These are phyloP conservation scores for Neurospora sp. DNA, from an alignment of 495 filamentous ascomycete species.

Conservation along the genomic window DNA sequence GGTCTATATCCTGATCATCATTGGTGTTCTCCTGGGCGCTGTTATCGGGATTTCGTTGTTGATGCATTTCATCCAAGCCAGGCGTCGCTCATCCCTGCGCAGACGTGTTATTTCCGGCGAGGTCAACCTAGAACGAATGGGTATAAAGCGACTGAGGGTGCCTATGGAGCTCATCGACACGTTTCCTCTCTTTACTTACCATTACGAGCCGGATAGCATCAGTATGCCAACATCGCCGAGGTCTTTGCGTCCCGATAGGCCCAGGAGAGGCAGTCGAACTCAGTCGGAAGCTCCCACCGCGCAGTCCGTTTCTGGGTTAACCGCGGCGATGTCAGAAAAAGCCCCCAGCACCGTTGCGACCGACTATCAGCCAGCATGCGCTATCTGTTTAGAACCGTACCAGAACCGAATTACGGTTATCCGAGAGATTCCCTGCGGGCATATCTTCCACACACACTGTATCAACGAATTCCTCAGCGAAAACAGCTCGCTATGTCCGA, in stretches of 20 bases:
- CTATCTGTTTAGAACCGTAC: slow-evolving; percentile 81
- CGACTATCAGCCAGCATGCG: slow-evolving; percentile 62
- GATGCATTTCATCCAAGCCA: slow-evolving; percentile 66
- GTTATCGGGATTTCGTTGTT: slow-evolving; percentile 52
- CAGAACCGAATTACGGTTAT: slow-evolving; percentile 55
- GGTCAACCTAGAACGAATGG: slow-evolving; percentile 69
- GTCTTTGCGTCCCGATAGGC: not conserved
- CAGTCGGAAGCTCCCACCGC: not conserved
- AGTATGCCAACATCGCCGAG: slow-evolving; percentile 13
- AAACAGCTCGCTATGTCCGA: slow-evolving; percentile 69
- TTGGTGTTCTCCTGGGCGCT: slow-evolving; percentile 61
- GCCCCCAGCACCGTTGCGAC: slow-evolving; percentile 22
- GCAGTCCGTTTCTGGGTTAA: not conserved
- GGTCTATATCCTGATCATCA: slow-evolving; percentile 71
- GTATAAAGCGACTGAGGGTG: slow-evolving; percentile 64
- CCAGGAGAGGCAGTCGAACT: slow-evolving; percentile 4
- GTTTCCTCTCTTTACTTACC: slow-evolving; percentile 68
- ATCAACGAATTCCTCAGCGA: slow-evolving; percentile 68
- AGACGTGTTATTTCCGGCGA: slow-evolving; percentile 63
- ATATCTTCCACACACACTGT: slow-evolving; percentile 85
- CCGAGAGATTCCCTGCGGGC: slow-evolving; percentile 70
- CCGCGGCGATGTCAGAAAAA: slow-evolving; percentile 10
- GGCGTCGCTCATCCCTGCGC: slow-evolving; percentile 52
- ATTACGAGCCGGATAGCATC: slow-evolving; percentile 27
- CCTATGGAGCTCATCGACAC: slow-evolving; percentile 55